Conservation (phyloP, 2,329 filamentous ascomycete genomes). For the Ascosphaera acerosa region DNA sequence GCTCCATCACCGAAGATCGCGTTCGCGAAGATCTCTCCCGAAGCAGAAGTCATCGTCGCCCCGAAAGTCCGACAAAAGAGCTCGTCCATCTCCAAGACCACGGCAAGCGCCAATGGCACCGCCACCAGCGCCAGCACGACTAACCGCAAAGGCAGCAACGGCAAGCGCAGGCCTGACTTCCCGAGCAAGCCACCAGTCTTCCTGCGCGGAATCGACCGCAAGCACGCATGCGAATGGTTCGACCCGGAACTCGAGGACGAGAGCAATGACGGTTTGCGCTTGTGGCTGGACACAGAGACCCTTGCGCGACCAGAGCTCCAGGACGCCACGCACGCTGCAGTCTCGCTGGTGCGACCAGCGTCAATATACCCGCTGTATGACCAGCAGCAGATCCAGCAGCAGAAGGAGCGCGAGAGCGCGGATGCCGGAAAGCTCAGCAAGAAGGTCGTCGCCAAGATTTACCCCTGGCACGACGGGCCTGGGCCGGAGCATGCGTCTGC, state of each 20-base stretch:
- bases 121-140: slow-evolving; percentile 44
- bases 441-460: slow-evolving; percentile 51
- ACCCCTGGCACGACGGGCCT: slow-evolving; percentile 65
- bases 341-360: slow-evolving; percentile 69
- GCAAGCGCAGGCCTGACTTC: slow-evolving; percentile 37
- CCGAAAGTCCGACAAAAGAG: slow-evolving; percentile 63
- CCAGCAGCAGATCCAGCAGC: slow-evolving; percentile 38
- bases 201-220: slow-evolving; percentile 51
- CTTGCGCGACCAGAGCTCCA: slow-evolving; percentile 45
- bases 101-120: slow-evolving; percentile 52
- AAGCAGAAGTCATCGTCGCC: slow-evolving; percentile 91
- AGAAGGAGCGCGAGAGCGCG: slow-evolving; percentile 35
- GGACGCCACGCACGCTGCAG: slow-evolving; percentile 49
- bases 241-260: slow-evolving; percentile 35
- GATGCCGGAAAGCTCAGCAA: slow-evolving; percentile 31
- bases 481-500: slow-evolving; percentile 57
- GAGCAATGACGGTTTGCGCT: slow-evolving; percentile 34
- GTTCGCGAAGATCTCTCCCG: slow-evolving; percentile 79
- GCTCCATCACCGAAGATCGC: slow-evolving; percentile 38
- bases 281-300: slow-evolving; percentile 69
- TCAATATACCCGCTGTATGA: slow-evolving; percentile 47
- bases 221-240: slow-evolving; percentile 49
- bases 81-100: slow-evolving; percentile 50
- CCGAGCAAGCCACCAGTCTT: slow-evolving; percentile 33
- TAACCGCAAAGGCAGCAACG: slow-evolving; percentile 38